Base-by-base conservation (phyloP, 2,329 filamentous ascomycete genomes). In the Parastagonospora nodorum region DNA sequence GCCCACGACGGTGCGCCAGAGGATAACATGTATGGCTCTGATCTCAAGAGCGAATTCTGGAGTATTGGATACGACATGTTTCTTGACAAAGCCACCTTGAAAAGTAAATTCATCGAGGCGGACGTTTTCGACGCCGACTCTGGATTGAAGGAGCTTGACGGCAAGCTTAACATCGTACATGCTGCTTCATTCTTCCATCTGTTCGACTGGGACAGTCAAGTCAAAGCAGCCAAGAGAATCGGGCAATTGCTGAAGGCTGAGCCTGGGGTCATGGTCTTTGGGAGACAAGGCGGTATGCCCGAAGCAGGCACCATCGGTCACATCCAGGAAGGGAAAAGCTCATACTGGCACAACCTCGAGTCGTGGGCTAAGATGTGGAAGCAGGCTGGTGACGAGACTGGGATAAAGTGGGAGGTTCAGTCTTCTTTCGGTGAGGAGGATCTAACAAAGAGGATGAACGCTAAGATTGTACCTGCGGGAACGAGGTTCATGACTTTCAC, bases 101-200 rank as follows among this genome's bases (percentile, higher is more conserved):
- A 74, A 29, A 77, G 77, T 1, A 75, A 72, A 1, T 84, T 85
- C 58, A 74, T 86, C 33, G 64, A 77, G 2, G 82, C 80, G 15
- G 79, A 85, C 52, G 68, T 84, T 30, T 64, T 73, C 30, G 63
- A 70, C 31, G 29, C 57, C 6, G 51, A 66, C 10, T 69, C 69
- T 1, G 55, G 54, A 7, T 51, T 78, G 29, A 66, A 64, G 11
- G 47, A 71, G 33, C 53, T 79, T 27, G 60, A 74, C 27, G 73
- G 72, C 4, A 63, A 70, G n/a, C 61, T 77, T 2, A 74, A 78
- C 48, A 70, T 80, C 10, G 55, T 80, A 6, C 66, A 76, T 30
- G 66, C 77, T 2, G 68, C 68, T 0, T 73, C 73, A 0, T 76
- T 80, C 60, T 72, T 80, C 37, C 78, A 80, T 44, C 63, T 79